Percentiles rank a stretch among this genome's conserved stretches.
Conservation (phyloP, 148 eudicot species). For the Nepenthes mirabilis region DNA sequence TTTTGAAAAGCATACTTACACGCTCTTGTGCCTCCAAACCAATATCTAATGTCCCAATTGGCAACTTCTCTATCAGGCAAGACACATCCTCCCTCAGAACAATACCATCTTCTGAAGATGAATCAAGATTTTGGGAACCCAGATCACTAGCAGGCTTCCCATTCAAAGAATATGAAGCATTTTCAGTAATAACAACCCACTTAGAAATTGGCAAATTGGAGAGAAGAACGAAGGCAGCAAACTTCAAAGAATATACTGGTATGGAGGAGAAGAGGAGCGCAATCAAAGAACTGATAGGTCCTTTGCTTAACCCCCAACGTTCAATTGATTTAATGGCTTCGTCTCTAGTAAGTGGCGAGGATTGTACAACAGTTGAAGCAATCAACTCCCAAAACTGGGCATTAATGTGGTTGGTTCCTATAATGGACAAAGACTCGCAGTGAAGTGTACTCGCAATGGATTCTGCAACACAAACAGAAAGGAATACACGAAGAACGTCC, state of each 20-base stretch:
- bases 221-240: slow-evolving; percentile 75
- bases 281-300: slow-evolving; percentile 65
- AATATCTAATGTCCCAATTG: slow-evolving; percentile 43
- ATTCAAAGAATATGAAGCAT: slow-evolving; percentile 13
- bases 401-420: slow-evolving; percentile 40
- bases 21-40: slow-evolving; percentile 53
- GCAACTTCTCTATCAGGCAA: slow-evolving; percentile 37
- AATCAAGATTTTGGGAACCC: slow-evolving; percentile 27
- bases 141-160: slow-evolving; percentile 21
- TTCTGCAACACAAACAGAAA: slow-evolving; percentile 72
- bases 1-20: slow-evolving; percentile 27
- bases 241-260: slow-evolving; percentile 50
- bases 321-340: slow-evolving; percentile 71
- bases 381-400: slow-evolving; percentile 74
- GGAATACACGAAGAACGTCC: slow-evolving; percentile 74
- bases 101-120: slow-evolving; percentile 31
- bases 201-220: slow-evolving; percentile 51
- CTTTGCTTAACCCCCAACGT: slow-evolving; percentile 80
- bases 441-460: slow-evolving; percentile 36
- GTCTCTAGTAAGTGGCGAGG: slow-evolving; percentile 62
- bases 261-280: slow-evolving; percentile 66
- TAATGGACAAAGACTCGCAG: slow-evolving; percentile 34
- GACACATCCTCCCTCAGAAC: slow-evolving; percentile 63
- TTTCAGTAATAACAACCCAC: slow-evolving; percentile 30
- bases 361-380: slow-evolving; percentile 40